Evolutionary conservation across 2,329 filamentous ascomycete genomes (phyloP), one percentile per base, ranked within the genome.

Genomic region (Kalaharituber pfeilii): DNA sequence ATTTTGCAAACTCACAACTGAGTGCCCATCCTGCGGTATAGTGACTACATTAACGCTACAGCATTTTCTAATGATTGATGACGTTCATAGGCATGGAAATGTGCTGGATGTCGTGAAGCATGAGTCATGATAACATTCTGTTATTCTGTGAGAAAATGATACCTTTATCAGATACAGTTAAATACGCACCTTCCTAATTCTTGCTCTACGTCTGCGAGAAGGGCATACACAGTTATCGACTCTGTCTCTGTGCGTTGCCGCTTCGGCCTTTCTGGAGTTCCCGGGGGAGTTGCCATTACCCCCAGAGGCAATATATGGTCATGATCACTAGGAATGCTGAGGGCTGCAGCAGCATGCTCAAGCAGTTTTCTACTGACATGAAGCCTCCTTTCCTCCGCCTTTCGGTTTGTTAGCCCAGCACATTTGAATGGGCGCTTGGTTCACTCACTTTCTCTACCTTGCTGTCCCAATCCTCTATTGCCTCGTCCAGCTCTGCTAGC

Each of bases 401-500:
- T 76, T 28, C n/a, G n/a, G n/a, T n/a, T n/a, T n/a, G n/a, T n/a
- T n/a, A n/a, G n/a, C n/a, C n/a, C 15, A 28, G 18, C 15, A 51
- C 15, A 27, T 22, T 44, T 22, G 18, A 11, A 11, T n/a, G 5
- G 11, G n/a, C n/a, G n/a, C n/a, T n/a, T n/a, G n/a, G n/a, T 33
- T 4, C 15, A 47, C 47, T 45, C 56, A 62, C 60, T 39, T 58
- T 62, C 64, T 88, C 84, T n/a, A 88, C 75, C 69, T 88, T 88
- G 62, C 70, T 73, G 50, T 84, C 79, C 81, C 84, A 88, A 65
- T 86, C 82, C 63, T 88, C 84, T 59, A 89, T 88, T 2, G 81
- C 84, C 15, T 75, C 71, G 64, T 89, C 84, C 5, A 89, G 75
- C 66, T 87, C 84, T 1, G 80, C 78, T 9, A 89, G 72, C 1